Base-by-base conservation (phyloP, 2,329 filamentous ascomycete genomes). In the Aspergillus ibericus region DNA sequence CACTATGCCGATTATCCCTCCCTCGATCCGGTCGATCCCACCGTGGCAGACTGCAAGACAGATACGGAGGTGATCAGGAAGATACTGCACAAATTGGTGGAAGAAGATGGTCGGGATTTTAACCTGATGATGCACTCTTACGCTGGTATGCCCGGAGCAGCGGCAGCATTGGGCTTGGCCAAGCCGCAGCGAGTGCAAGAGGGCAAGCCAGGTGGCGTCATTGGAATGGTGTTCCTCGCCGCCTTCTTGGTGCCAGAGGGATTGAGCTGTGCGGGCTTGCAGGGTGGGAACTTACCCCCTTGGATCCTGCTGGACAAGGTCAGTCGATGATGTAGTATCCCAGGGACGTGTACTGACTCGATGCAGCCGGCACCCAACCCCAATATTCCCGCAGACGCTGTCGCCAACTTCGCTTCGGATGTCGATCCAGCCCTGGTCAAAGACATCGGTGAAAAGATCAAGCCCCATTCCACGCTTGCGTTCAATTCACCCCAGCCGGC, bases 191-290 rank as follows among this genome's bases (percentile, higher is more conserved):
- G 73, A 5, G 35, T 55, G 5, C 57, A 66, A 29, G 44, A 66
- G 16, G 72, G 68, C 13, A 67, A 71, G 50, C 18, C 52, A 4
- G 74, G 73, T 3, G 72, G 70, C 0, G 63, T 76, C 2, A 13
- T 73, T 15, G 70, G 68, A 18, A 52, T 76, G 15, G 54, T 72
- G 6, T 75, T 68, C 54, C 62, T 74, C 18, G 69, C 70, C 15
- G 72, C 72, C 0, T 78, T 78, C 50, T 60, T 78, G 1, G 63
- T 74, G n/a, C 70, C 74, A 0, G 69, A 74, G 55, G 75, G 74
- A 0, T 9, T 64, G 1, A 70, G 67, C 20, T 66, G 66, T 53
- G 59, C 61, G 1, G 66, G 61, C 4, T 42, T 66, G 2, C 65
- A 68, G 48, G 69, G 66, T 3, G 67, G 68, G 3, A 47, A 58